Evolutionary conservation across 2,329 filamentous ascomycete species (phyloP).

Genomic region (Neocatenulostroma microsporum): DNA sequence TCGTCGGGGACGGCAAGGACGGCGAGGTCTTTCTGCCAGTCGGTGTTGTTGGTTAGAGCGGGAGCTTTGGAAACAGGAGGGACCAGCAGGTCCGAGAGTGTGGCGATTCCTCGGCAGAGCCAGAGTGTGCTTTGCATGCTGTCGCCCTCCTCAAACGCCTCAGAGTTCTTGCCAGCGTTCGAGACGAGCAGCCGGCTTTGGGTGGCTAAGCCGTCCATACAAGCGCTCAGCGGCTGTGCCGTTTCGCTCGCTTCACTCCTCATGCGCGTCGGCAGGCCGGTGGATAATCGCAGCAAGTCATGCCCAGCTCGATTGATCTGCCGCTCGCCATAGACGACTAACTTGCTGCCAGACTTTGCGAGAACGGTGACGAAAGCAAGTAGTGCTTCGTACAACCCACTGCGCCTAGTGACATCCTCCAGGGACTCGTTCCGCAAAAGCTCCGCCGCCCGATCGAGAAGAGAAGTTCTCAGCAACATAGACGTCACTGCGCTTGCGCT

Average conservation of each 20-base stretch:
- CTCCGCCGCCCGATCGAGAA: slow-evolving; percentile 33
- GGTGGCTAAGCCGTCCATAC: slow-evolving; percentile 23
- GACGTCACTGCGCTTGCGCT: slow-evolving; percentile 22
- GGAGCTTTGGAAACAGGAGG: too few species aligned
- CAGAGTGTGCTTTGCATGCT: slow-evolving; percentile 1
- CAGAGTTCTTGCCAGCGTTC: slow-evolving; percentile 1
- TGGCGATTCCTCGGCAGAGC: slow-evolving; percentile 4
- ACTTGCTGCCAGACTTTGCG: slow-evolving; percentile 17
- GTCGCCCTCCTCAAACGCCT: slow-evolving; percentile 19
- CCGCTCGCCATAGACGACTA: slow-evolving; percentile 30
- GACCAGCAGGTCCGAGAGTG: slow-evolving; percentile 1
- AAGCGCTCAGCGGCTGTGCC: slow-evolving; percentile 20
- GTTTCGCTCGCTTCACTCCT: slow-evolving; percentile 10
- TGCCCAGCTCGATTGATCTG: slow-evolving; percentile 27
- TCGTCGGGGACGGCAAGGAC: slow-evolving; percentile 33
- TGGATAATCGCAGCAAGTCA: slow-evolving; percentile 33
- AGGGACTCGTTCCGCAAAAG: slow-evolving; percentile 37
- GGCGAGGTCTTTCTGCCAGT: slow-evolving; percentile 27
- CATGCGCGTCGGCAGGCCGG: slow-evolving; percentile 11
- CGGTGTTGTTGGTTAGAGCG: slow-evolving; percentile 10
- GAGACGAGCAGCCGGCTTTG: slow-evolving; percentile 30
- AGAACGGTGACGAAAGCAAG: slow-evolving; percentile 36
- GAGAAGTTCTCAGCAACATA: slow-evolving; percentile 31
- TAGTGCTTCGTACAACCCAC: slow-evolving; percentile 32
- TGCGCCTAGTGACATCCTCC: slow-evolving; percentile 29